Conservation (phyloP, 225 moss, liverwort and hornwort genomes). For the Physcomitrellopsis africana region DNA sequence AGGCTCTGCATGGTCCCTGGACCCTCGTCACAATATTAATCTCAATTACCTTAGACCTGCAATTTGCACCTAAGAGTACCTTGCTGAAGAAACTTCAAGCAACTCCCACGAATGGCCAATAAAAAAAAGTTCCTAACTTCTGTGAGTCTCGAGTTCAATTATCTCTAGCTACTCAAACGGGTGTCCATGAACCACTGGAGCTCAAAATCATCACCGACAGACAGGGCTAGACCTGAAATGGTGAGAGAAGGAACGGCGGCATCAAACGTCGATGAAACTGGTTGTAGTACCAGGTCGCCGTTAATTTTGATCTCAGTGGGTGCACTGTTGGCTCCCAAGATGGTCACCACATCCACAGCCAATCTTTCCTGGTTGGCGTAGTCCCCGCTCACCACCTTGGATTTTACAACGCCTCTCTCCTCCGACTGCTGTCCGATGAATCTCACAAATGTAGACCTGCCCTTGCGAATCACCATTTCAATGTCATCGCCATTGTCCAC, state of each 20-base stretch:
- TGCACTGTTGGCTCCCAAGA: conserved; percentile 39
- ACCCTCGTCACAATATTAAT: too few relatives aligned
- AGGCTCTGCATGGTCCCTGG: too few relatives aligned
- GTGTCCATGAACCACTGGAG: conserved; percentile 42
- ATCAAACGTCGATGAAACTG: conserved; percentile 16
- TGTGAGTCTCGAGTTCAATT: too few relatives aligned
- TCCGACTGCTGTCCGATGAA: conserved; percentile 40
- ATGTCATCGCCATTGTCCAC: conserved; percentile 54
- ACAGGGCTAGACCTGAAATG: conserved; percentile 35
- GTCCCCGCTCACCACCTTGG: conserved; percentile 51
- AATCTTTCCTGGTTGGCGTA: conserved; percentile 32
- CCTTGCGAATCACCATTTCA: conserved; percentile 58
- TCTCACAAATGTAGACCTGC: conserved; percentile 45
- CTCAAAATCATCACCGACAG: conserved; percentile 47
- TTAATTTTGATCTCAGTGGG: conserved; percentile 32
- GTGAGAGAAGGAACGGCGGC: conserved; percentile 33
- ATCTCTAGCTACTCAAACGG: conserved; percentile 28
- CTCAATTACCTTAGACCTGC: too few relatives aligned
- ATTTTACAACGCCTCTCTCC: conserved; percentile 27
- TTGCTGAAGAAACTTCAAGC: not conserved
- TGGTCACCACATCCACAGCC: conserved; percentile 37
- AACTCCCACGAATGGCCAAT: too few relatives aligned
- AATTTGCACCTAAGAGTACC: too few relatives aligned
- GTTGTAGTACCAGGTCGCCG: not conserved
- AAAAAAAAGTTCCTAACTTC: not conserved